A percentile compares a stretch with the other conserved stretches of the same genome.
Evolutionary conservation across 75 land plant species (phyloP).

Genomic region (Sequoia sempervirens): DNA sequence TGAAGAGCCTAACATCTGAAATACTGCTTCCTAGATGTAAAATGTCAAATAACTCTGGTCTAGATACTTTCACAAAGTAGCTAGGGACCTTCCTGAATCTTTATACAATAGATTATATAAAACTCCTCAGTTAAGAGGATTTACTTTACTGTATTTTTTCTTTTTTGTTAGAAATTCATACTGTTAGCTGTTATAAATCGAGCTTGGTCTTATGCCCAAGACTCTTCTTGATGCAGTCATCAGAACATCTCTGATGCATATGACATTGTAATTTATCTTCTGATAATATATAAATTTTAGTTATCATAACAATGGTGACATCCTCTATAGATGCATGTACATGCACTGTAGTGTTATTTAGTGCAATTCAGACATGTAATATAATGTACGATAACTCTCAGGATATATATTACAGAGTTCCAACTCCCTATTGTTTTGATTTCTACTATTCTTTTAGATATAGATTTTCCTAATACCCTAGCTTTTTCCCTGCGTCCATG

Average conservation of each 20-base stretch:
- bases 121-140: no score
- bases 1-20: no score
- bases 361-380: background rate
- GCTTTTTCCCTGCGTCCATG: background rate
- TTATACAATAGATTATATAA: no score
- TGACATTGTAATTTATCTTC: background rate
- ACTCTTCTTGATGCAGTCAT: no score
- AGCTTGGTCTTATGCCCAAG: no score
- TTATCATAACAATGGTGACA: background rate
- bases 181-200: no score
- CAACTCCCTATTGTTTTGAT: background rate
- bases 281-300: background rate
- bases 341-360: background rate
- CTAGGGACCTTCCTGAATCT: no score
- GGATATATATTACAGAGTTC: background rate
- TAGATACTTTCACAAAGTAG: no score
- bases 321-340: background rate
- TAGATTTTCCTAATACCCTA: background rate
- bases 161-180: no score
- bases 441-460: background rate
- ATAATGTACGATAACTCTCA: background rate
- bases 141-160: no score
- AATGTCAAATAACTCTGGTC: no score
- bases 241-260: no score
- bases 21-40: background rate